Base-by-base conservation (phyloP, 345 rosid species). In the Populus ilicifolia region DNA sequence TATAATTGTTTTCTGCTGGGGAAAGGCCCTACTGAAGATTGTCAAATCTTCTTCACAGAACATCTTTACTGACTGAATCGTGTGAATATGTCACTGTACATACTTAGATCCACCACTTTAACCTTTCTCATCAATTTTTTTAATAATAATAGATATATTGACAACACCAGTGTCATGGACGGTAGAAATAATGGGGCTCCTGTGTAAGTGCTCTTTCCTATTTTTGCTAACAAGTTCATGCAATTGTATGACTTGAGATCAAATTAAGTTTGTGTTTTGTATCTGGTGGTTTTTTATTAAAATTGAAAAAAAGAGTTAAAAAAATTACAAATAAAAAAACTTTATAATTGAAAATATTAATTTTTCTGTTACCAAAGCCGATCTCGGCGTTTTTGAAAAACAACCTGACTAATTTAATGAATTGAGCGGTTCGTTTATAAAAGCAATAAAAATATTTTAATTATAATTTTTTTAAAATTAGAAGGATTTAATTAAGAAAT, bases 1-100 rank as follows among this genome's bases (percentile, higher is more conserved):
- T 69, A 35, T 20, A 59, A 69, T 48, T 76, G 30, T 39, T 27
- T 63, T 66, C 77, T 52, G 68, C 3, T 72, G 29, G 43, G 12
- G 72, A 52, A 52, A 66, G 41, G 52, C 71, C 72, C 70, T 6
- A 39, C 66, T 9, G 18, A 5, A 39, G 21, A 64, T 64, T 67
- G 67, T 70, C 81, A 73, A 66, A 67, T 78, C 81, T 56, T 78
- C 81, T 30, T 72, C 76, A 25, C 13, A 3, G 36, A 33, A 25
- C 13, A 41, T 27, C 29, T 27, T 27, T 27, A 2, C 44, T 21
- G 27, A 20, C 50, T 38, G 64, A 63, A 36, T 13, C 36, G 50
- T 50, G 9, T 29, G 54, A 64, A 33, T 5, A 17, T 6, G 43
- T 64, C 76, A 18, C 66, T 25, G 25, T 78, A 66, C 33, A 4